Conservation (phyloP, 257 asterid species). For the Fraxinus cuspidata region DNA sequence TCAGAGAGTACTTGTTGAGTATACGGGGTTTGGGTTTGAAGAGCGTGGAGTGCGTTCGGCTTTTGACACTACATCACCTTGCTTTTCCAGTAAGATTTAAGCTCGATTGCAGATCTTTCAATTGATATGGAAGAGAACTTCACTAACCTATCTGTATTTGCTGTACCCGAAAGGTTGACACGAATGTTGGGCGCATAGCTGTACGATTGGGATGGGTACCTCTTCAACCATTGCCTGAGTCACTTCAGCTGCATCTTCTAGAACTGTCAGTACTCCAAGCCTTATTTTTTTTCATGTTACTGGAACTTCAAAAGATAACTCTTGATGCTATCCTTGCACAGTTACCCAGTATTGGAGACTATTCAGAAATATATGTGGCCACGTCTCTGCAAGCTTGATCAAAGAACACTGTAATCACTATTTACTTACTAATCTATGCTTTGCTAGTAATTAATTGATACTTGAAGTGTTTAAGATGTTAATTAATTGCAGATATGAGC, state of each 20-base stretch:
- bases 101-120: not conserved
- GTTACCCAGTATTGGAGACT: slow-evolving; percentile 56
- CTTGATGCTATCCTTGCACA: slow-evolving; percentile 19
- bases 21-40: slow-evolving; percentile 56
- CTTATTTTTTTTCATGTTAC: not conserved
- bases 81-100: slow-evolving; percentile 54
- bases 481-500: slow-evolving; percentile 43
- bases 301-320: slow-evolving; percentile 7
- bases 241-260: slow-evolving; percentile 58
- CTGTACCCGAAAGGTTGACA: slow-evolving; percentile 42
- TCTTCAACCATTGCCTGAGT: slow-evolving; percentile 59
- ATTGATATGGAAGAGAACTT: slow-evolving; percentile 3
- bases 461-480: slow-evolving; percentile 21
- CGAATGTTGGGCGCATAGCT: slow-evolving; percentile 58
- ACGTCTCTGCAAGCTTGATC: slow-evolving; percentile 65
- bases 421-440: not conserved
- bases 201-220: slow-evolving; percentile 66
- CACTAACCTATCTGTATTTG: not conserved
- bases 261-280: slow-evolving; percentile 43
- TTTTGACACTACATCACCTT: slow-evolving; percentile 59
- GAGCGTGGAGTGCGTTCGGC: slow-evolving; percentile 62
- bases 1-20: slow-evolving; percentile 54
- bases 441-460: not conserved
- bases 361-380: slow-evolving; percentile 58
- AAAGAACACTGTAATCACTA: slow-evolving; percentile 42